Evolutionary conservation across 2,329 filamentous ascomycete genomes (phyloP).

Genomic region (Penicillium crustosum): DNA sequence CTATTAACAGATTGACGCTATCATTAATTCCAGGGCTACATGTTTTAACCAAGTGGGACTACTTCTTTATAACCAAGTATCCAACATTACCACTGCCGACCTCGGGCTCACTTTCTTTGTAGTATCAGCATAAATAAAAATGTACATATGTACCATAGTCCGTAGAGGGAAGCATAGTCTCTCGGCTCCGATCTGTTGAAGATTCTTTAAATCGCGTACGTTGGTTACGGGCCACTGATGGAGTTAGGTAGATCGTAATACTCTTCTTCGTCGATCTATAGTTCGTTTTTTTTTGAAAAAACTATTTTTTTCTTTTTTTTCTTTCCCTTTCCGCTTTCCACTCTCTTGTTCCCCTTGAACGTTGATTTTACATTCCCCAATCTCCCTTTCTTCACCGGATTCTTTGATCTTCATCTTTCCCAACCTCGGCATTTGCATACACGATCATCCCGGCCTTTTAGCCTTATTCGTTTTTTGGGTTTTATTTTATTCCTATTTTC

Average conservation of each 20-base stretch:
- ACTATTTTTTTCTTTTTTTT: background rate
- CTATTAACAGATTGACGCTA: too few relatives aligned
- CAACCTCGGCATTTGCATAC: constrained; percentile 25
- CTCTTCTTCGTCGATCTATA: constrained; percentile 25
- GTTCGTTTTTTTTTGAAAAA: constrained; percentile 14
- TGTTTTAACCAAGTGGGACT: background rate
- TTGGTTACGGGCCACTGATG: constrained; percentile 26
- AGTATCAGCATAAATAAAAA: background rate
- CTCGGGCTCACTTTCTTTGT: constrained; percentile 21
- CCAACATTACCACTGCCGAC: constrained; percentile 14
- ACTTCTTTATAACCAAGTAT: background rate
- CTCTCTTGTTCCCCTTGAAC: background rate
- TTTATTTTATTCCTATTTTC: background rate
- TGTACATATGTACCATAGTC: background rate
- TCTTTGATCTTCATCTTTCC: constrained; percentile 23
- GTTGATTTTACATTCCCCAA: constrained; percentile 10
- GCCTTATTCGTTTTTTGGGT: background rate
- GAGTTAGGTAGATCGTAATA: constrained; percentile 27
- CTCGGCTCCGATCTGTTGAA: constrained; percentile 26
- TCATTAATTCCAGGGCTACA: too few relatives aligned
- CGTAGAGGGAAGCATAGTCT: background rate
- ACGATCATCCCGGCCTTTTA: constrained; percentile 9
- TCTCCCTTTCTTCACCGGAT: constrained; percentile 18
- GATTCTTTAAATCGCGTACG: constrained; percentile 25
- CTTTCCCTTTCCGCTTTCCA: background rate